Base-by-base conservation (phyloP, 2,329 filamentous ascomycete species). In the Xylaria arbuscula region DNA sequence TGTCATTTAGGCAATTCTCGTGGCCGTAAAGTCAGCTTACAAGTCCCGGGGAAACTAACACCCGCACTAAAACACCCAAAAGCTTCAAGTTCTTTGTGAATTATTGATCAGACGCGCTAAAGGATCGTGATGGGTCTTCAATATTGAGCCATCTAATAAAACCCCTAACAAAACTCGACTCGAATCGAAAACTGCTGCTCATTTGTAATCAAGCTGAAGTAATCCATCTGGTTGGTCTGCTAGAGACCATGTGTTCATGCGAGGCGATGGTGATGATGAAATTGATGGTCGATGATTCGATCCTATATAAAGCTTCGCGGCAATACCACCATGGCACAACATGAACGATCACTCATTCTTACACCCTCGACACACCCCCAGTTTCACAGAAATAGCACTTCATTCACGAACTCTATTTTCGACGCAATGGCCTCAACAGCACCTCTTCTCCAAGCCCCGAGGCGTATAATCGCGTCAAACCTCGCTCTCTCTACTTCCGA, bases 391-490 rank as follows among this genome's bases (percentile, higher is more conserved):
- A n/a, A 34, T 17, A n/a, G 11, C 45, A 40, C 59, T 19, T 54
- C 34, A 17, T 32, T 19, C 6, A 9, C 6, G 8, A 50, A 36
- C 17, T 19, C 15, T n/a, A 22, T 24, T 28, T 10, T n/a, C 17
- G 5, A 40, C 40, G 54, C 9, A 24, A 66, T 69, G 63, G 32
- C 60, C 55, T 67, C 58, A 4, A 59, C 22, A 5, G 42, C n/a
- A 59, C 51, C 45, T 17, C 40, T 50, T 19, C 72, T 74, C 13
- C 66, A 72, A 38, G 64, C 72, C 24, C 73, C 75, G 9, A 73
- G 68, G 59, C 76, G 72, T 17, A 77, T 78, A 53, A 73, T 58
- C 15, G 72, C 75, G 61, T 77, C 73, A 1, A 75, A 76, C 65
- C 70, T 76, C 28, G 67, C 73, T 24, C 66, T 77, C 36, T 61